A percentile compares a stretch with the other conserved stretches of the same genome.
phyloP scores from a whole-genome alignment of 768 basidiomycete genomes.

The Pleurotus djamor region DNA sequence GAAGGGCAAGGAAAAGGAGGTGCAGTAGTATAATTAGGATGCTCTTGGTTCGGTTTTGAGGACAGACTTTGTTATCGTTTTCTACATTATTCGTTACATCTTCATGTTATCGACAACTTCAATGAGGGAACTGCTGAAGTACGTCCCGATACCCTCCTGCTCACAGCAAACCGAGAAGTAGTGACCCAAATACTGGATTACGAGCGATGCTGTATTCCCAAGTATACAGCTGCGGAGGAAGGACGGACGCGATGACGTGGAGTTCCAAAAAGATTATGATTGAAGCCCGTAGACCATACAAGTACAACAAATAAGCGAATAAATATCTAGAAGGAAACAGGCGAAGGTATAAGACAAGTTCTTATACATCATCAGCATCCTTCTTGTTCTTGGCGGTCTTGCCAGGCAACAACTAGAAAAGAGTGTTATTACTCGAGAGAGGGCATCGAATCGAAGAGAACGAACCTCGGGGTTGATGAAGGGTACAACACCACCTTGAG shows the following conservation, averaged over 20 bases:
- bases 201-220: no score
- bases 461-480: slow-evolving; percentile 52
- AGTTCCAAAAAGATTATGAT: not conserved
- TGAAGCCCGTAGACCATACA: not conserved
- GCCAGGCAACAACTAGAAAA: slow-evolving; percentile 37
- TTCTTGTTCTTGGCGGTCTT: slow-evolving; percentile 43
- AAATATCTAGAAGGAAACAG: slow-evolving; percentile 1
- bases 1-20: slow-evolving; percentile 18
- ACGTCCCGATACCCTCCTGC: not conserved
- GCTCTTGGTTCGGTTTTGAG: not conserved
- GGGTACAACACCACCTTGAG: slow-evolving; percentile 82
- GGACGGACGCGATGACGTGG: not conserved
- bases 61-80: no score
- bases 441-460: slow-evolving; percentile 1
- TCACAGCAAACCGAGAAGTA: not conserved
- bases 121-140: no score
- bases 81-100: not conserved
- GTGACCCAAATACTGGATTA: no score
- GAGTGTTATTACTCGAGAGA: not conserved
- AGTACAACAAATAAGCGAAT: slow-evolving; percentile 3
- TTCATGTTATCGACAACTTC: not conserved
- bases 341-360: not conserved
- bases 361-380: slow-evolving; percentile 46
- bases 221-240: not conserved
- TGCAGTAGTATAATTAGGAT: not conserved